These are phyloP conservation scores for Nothopassalora personata DNA, from an alignment of 2,329 filamentous ascomycete species.

Conservation along the genomic window DNA sequence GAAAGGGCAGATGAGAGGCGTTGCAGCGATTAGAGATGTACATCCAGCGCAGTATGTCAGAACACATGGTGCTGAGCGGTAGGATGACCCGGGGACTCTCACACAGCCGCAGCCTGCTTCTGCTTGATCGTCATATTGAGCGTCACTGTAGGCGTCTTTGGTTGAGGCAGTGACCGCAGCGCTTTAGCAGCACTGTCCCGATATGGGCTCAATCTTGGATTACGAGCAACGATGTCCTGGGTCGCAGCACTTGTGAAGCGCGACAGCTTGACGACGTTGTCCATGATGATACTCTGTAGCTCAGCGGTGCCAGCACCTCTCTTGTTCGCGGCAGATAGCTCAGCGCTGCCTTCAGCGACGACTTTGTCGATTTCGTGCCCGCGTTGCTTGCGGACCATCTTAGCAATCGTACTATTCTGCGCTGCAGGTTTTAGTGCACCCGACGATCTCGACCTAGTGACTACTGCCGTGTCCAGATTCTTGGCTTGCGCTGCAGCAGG, in stretches of 20 bases:
- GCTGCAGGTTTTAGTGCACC: not conserved
- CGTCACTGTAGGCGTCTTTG: slow-evolving; percentile 24
- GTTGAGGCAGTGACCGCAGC: slow-evolving; percentile 12
- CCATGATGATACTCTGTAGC: slow-evolving; percentile 20
- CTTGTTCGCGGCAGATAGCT: slow-evolving; percentile 20
- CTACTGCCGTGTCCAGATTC: not conserved
- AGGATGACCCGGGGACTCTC: too few species aligned
- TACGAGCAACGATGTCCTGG: slow-evolving; percentile 26
- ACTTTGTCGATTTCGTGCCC: slow-evolving; percentile 25
- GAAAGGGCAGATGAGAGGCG: too few species aligned
- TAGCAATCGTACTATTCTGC: slow-evolving; percentile 2
- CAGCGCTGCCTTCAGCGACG: slow-evolving; percentile 18
- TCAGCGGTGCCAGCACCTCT: slow-evolving; percentile 19
- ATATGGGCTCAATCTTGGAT: slow-evolving; percentile 23
- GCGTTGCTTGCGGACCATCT: slow-evolving; percentile 22
- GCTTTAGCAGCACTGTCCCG: slow-evolving; percentile 18
- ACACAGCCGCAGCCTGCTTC: slow-evolving; percentile 9
- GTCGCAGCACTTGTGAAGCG: slow-evolving; percentile 20
- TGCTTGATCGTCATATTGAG: slow-evolving; percentile 26
- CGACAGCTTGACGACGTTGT: slow-evolving; percentile 23
- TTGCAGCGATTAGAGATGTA: too few species aligned
- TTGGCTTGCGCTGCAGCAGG: not conserved
- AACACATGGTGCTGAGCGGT: too few species aligned
- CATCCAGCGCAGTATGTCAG: too few species aligned
- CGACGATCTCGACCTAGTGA: not conserved